Evolutionary conservation across 345 rosid species (phyloP).

Genomic region (Punica granatum): DNA sequence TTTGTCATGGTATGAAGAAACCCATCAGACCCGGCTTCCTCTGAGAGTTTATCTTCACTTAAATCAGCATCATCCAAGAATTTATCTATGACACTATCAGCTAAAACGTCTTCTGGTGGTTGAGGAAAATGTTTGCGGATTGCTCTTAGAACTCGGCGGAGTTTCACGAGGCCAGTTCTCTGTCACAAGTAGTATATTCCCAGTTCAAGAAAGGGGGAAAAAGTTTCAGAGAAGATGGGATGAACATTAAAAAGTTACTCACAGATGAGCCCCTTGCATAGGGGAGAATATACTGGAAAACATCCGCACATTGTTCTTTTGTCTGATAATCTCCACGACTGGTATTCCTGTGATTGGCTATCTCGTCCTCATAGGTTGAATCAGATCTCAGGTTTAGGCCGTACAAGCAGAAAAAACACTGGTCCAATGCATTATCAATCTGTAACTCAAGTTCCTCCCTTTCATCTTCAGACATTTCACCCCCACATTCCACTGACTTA

Average conservation of each 20-base stretch:
- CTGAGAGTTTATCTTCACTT: constrained; percentile 81
- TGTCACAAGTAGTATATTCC: constrained; percentile 18
- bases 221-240: neutral
- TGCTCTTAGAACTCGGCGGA: constrained; percentile 92
- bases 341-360: constrained; percentile 76
- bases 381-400: constrained; percentile 94
- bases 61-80: constrained; percentile 77
- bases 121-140: constrained; percentile 89
- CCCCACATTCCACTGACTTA: constrained; percentile 23
- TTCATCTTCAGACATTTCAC: constrained; percentile 66
- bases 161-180: constrained; percentile 93
- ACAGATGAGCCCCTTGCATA: constrained; percentile 90
- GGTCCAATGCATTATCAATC: constrained; percentile 86
- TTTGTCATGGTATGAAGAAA: constrained; percentile 63
- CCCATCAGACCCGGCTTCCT: constrained; percentile 80
- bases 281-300: constrained; percentile 89
- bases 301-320: constrained; percentile 96
- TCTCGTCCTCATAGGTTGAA: constrained; percentile 80
- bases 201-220: neutral
- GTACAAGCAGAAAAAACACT: constrained; percentile 93
- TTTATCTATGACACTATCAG: constrained; percentile 70
- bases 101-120: constrained; percentile 81
- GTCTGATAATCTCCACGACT: constrained; percentile 97
- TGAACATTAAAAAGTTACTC: constrained; percentile 24
- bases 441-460: constrained; percentile 79